Evolutionary conservation across 2,329 filamentous ascomycete genomes (phyloP).

Genomic region (Elsinoe ampelina): DNA sequence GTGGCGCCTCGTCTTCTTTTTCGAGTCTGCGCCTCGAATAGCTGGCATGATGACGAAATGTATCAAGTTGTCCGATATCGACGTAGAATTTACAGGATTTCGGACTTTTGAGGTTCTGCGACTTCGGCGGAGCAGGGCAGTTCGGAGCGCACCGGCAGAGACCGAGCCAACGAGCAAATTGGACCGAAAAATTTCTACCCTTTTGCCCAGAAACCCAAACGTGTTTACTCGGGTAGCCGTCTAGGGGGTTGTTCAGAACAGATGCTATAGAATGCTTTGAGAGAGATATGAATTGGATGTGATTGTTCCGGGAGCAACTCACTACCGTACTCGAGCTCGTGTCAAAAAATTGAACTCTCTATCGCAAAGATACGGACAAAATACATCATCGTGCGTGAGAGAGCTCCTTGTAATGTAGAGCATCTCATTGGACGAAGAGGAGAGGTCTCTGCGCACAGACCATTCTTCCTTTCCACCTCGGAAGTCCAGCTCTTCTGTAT

Average conservation of each 20-base stretch:
- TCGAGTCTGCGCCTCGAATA: slow-evolving; percentile 40
- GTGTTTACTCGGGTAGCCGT: slow-evolving; percentile 5
- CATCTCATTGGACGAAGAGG: slow-evolving; percentile 1
- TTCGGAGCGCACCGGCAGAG: slow-evolving; percentile 5
- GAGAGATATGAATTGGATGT: neutral
- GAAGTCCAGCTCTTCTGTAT: slow-evolving; percentile 9
- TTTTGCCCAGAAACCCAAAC: slow-evolving; percentile 1
- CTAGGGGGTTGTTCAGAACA: neutral
- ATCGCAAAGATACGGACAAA: neutral
- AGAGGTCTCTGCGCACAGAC: neutral
- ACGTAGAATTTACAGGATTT: neutral
- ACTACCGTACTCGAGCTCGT: neutral
- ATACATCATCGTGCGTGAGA: neutral
- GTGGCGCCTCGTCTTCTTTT: slow-evolving; percentile 39
- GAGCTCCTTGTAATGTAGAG: slow-evolving; percentile 6
- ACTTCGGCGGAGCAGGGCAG: slow-evolving; percentile 3
- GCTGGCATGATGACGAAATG: slow-evolving; percentile 35
- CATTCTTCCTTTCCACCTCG: slow-evolving; percentile 6
- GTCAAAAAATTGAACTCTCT: neutral
- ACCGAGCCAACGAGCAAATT: slow-evolving; percentile 11
- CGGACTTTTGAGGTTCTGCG: slow-evolving; percentile 9
- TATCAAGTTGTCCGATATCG: slow-evolving; percentile 10
- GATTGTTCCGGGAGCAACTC: neutral
- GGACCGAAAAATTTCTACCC: slow-evolving; percentile 5
- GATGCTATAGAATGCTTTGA: neutral